Evolutionary conservation across 1,284 basidiomycete species (phyloP), one percentile per base, ranked within the genome.

Genomic region (Melampsora occidentalis): DNA sequence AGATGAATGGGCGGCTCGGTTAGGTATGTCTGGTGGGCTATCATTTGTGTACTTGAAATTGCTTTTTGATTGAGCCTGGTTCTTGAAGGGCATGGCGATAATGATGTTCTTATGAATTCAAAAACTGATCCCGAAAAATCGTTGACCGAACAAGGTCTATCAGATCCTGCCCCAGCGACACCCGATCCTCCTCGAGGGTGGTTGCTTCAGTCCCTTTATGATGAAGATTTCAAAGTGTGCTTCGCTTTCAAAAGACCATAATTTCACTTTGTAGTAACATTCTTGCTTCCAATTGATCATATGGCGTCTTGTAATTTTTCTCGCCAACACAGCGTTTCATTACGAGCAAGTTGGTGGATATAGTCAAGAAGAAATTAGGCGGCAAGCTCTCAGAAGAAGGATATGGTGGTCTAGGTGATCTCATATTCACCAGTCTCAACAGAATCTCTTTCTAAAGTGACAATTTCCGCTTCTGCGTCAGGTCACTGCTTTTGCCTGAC

Each of bases 1-100:
- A 10, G 65, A 76, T 69, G 49, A 59, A 63, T 76, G 72, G 72
- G 62, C 66, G 46, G 66, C 67, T 67, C 57, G 62, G 33, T 61
- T 65, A 48, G 20, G 18, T n/a, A 25, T 25, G 25, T 53, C 51
- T 53, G 51, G 5, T 53, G 51, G 51, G 35, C 35, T 4, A 35
- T 35, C 35, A 3, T 9, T 35, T 35, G 3, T 35, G 35, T 9
- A 35, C 9, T 35, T 35, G 35, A 4, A 3, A 9, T 35, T 9
- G 35, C 3, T 35, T 9, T 4, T 35, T 35, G 35, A 35, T 35
- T 35, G 35, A 35, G 35, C 35, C 35, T 9, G 35, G 35, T 35
- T 35, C 9, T 35, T 9, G 35, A 35, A 35, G 35, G 9, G 9
- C 35, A 35, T 35, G 35, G 35, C 35, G 35, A 35, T 35, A 9